A percentile compares a stretch with the other conserved stretches of the same genome.
Evolutionary conservation across 2,329 filamentous ascomycete species (phyloP).

Genomic region (Sclerotiophoma versabilis): DNA sequence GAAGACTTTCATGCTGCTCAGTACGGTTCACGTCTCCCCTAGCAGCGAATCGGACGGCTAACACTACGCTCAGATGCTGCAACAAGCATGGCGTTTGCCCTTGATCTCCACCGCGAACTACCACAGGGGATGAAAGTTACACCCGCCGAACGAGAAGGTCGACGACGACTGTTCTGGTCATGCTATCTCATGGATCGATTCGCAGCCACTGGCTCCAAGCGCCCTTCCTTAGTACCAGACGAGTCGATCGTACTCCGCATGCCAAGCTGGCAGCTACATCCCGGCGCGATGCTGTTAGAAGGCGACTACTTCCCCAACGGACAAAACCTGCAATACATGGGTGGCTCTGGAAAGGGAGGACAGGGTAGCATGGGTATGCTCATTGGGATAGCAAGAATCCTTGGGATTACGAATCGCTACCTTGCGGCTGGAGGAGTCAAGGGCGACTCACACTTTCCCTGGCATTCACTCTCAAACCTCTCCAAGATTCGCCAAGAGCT

Average conservation of each 20-base stretch:
- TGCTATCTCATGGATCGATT: slow-evolving; percentile 90
- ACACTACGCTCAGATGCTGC: slow-evolving; percentile 66
- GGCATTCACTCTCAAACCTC: slow-evolving; percentile 84
- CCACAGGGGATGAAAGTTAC: slow-evolving; percentile 68
- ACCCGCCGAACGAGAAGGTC: slow-evolving; percentile 74
- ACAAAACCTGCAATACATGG: slow-evolving; percentile 77
- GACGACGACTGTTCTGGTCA: slow-evolving; percentile 85
- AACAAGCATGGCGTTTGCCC: slow-evolving; percentile 81
- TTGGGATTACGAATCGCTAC: slow-evolving; percentile 84
- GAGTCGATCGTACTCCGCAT: slow-evolving; percentile 77
- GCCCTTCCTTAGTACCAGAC: slow-evolving; percentile 81
- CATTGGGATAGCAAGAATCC: slow-evolving; percentile 82
- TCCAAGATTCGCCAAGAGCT: slow-evolving; percentile 87
- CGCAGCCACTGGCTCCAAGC: slow-evolving; percentile 78
- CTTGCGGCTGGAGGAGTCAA: slow-evolving; percentile 85
- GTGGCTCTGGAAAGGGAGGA: slow-evolving; percentile 71
- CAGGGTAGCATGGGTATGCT: slow-evolving; percentile 82
- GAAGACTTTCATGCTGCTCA: slow-evolving; percentile 85
- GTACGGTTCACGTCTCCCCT: slow-evolving; percentile 56
- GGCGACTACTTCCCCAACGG: slow-evolving; percentile 82
- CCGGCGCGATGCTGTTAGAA: slow-evolving; percentile 68
- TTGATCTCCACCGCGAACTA: slow-evolving; percentile 81
- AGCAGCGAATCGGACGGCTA: background rate
- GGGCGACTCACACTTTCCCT: slow-evolving; percentile 88
- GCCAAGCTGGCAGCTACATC: slow-evolving; percentile 74